Conservation (phyloP, 768 basidiomycete genomes). For the Grammothele lineata region DNA sequence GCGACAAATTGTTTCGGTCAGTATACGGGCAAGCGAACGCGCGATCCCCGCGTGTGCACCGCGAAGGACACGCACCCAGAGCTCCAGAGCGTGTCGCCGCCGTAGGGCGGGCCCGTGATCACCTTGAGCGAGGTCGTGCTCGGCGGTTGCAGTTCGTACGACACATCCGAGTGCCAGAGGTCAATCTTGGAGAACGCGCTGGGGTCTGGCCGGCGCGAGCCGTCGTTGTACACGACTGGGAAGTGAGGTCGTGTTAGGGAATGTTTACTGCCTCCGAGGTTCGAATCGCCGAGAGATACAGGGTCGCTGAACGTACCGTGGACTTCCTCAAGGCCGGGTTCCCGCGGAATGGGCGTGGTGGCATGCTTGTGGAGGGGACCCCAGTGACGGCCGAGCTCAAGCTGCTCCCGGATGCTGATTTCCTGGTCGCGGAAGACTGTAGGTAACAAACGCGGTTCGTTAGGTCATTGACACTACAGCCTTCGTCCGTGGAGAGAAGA, state of each 20-base stretch:
- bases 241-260: background rate
- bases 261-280: background rate
- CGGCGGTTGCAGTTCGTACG: conserved; percentile 82
- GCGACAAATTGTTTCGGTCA: background rate
- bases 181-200: conserved; percentile 68
- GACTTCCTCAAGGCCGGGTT: conserved; percentile 71
- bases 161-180: conserved; percentile 80
- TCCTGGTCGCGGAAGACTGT: conserved; percentile 76
- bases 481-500: background rate
- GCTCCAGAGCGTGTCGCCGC: conserved; percentile 80
- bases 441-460: conserved; percentile 1
- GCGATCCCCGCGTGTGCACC: no score
- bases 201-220: conserved; percentile 56
- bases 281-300: background rate
- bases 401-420: conserved; percentile 60
- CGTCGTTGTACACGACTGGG: conserved; percentile 68
- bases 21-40: background rate
- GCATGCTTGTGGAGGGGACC: conserved; percentile 82
- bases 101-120: conserved; percentile 62
- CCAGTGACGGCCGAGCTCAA: conserved; percentile 67
- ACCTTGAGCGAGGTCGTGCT: conserved; percentile 74
- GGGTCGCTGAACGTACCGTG: conserved; percentile 43
- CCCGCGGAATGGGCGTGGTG: conserved; percentile 68
- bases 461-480: no score
- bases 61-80: conserved; percentile 51